Conservation (phyloP, 345 rosid species). For the Nasturtium officinale region DNA sequence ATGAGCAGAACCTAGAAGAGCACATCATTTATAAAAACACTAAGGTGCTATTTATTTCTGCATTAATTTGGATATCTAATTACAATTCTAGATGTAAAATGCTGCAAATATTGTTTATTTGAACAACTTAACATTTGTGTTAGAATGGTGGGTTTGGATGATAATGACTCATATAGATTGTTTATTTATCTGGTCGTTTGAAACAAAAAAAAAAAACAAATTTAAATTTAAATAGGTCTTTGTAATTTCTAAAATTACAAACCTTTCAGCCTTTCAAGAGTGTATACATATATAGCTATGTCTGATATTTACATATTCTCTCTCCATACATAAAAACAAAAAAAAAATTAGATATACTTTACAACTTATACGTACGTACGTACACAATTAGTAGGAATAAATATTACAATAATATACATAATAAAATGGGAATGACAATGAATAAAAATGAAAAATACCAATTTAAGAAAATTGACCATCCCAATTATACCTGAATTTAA, state of each 20-base stretch:
- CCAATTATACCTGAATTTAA: slow-evolving; percentile 10
- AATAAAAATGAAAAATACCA: neutral
- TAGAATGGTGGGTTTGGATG: neutral
- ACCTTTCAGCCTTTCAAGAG: no score
- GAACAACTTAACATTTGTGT: neutral
- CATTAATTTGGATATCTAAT: neutral
- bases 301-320: neutral
- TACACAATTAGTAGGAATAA: neutral
- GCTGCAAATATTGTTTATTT: neutral
- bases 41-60: neutral
- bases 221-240: neutral
- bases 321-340: no score
- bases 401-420: neutral
- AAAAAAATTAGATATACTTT: neutral
- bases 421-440: neutral
- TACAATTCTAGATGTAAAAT: neutral
- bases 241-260: no score
- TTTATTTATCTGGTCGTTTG: no score
- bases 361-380: neutral
- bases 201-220: no score
- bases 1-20: neutral
- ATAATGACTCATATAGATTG: neutral
- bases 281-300: neutral
- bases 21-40: neutral
- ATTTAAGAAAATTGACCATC: neutral